Percentiles rank a stretch among this genome's conserved stretches.
Evolutionary conservation across 805 yeast species (phyloP).

Genomic region (Candida loeiensis): DNA sequence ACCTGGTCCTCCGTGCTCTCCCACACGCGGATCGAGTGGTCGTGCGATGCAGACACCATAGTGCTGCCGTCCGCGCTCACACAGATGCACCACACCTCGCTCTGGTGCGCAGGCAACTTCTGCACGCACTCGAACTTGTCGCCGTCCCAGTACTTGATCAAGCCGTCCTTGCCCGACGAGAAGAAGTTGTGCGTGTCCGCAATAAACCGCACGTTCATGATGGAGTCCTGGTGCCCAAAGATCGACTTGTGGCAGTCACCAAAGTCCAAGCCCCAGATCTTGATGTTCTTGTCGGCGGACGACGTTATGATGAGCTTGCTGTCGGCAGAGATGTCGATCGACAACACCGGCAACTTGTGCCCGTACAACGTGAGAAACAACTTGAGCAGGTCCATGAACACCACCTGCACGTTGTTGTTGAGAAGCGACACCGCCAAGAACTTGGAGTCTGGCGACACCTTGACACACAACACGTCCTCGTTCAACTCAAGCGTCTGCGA

Average conservation of each 20-base stretch:
- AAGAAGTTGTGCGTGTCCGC: slow-evolving; percentile 88
- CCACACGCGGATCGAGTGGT: slow-evolving; percentile 93
- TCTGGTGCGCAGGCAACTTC: slow-evolving; percentile 75
- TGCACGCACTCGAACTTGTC: slow-evolving; percentile 94
- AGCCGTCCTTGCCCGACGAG: slow-evolving; percentile 84
- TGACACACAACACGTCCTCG: slow-evolving; percentile 81
- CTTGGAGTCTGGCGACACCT: slow-evolving; percentile 74
- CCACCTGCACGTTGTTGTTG: slow-evolving; percentile 94
- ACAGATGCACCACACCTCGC: slow-evolving; percentile 93
- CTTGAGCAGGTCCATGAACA: slow-evolving; percentile 81
- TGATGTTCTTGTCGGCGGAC: slow-evolving; percentile 95
- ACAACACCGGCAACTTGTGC: slow-evolving; percentile 91
- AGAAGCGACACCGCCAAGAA: slow-evolving; percentile 78
- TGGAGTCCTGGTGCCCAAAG: slow-evolving; percentile 95
- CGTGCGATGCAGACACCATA: slow-evolving; percentile 84
- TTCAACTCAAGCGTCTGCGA: slow-evolving; percentile 77
- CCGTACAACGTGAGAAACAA: slow-evolving; percentile 89
- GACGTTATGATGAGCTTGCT: slow-evolving; percentile 86
- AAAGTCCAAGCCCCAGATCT: slow-evolving; percentile 97
- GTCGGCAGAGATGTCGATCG: slow-evolving; percentile 87
- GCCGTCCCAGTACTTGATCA: slow-evolving; percentile 97
- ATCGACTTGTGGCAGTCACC: slow-evolving; percentile 98
- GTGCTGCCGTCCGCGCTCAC: slow-evolving; percentile 67
- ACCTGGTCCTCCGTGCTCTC: slow-evolving; percentile 89
- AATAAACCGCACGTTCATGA: slow-evolving; percentile 81